phyloP scores from a whole-genome alignment of 345 rosid species.

The Citrus medica region DNA sequence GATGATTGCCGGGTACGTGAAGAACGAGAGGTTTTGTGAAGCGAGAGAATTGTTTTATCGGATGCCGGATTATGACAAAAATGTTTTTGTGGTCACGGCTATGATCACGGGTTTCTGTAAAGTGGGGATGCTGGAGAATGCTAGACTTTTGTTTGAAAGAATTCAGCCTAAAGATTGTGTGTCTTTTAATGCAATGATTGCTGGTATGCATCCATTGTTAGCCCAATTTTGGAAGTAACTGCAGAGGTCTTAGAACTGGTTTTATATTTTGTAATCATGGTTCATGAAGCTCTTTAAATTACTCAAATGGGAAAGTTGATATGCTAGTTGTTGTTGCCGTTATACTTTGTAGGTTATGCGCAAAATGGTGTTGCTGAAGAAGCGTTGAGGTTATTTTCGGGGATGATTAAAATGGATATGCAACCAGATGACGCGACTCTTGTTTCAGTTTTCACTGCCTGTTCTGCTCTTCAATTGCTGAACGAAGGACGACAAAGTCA shows the following conservation, averaged over 20 bases:
- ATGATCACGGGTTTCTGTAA: slow-evolving; percentile 36
- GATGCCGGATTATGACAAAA: slow-evolving; percentile 19
- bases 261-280: background rate
- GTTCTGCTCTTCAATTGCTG: slow-evolving; percentile 28
- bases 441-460: slow-evolving; percentile 31
- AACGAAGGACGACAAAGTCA: slow-evolving; percentile 27
- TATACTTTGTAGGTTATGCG: slow-evolving; percentile 22
- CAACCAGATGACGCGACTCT: slow-evolving; percentile 25
- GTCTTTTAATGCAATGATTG: slow-evolving; percentile 41
- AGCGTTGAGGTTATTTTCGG: slow-evolving; percentile 23
- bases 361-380: slow-evolving; percentile 27
- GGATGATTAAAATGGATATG: slow-evolving; percentile 20
- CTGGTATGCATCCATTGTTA: slow-evolving; percentile 16
- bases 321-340: background rate
- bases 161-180: slow-evolving; percentile 27
- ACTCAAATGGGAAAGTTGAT: background rate
- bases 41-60: slow-evolving; percentile 26
- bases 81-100: slow-evolving; percentile 28
- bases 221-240: background rate
- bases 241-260: background rate
- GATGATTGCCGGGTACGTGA: slow-evolving; percentile 35
- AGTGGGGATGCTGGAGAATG: slow-evolving; percentile 27
- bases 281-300: background rate
- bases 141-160: slow-evolving; percentile 34
- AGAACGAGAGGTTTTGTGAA: slow-evolving; percentile 29